Evolutionary conservation across 306 rosid species (phyloP), one percentile per base, ranked within the genome.

Genomic region (Cercis canadensis): DNA sequence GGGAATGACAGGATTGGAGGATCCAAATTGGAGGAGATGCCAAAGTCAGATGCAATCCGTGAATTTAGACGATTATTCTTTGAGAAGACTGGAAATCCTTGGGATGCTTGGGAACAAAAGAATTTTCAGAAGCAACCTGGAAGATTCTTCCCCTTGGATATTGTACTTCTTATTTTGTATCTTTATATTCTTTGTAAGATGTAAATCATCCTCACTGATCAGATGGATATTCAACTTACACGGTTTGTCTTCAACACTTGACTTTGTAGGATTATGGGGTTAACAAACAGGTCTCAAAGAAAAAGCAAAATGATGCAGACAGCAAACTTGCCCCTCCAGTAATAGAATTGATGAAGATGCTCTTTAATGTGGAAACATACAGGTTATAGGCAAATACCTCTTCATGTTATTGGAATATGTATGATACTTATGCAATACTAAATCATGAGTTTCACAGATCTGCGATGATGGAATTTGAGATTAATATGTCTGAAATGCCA

Each of bases 401-500:
- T 36, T 49, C 63, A 62, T 64, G 31, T 34, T 47, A 59, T 73
- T 69, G 19, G 57, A 17, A 72, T 67, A n/a, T 57, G 40, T 65
- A 6, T 72, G 62, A 4, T 72, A 24, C 16, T 40, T 16, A 57
- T 65, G 44, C 31, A 75, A 72, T 51, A 70, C 88, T 88, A 67
- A 86, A n/a, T 67, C 45, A 64, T 72, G 65, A 61, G 49, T 77
- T 73, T 81, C 79, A 78, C 90, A 94, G 98, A 83, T 88, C 96
- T 75, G 98, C 97, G 63, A 90, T 94, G 98, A 83, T 94, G 97
- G 98, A 94, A 74, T 94, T 90, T 75, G 97, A 94, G 85, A 94
- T 94, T 70, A 94, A 94, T 80, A 79, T 94, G 98, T 78, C 97
- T 1, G 97, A 94, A 80, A 94, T 94, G 98, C 98, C 98, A 4